These are phyloP conservation scores for Neurospora sp. DNA, from an alignment of 495 filamentous ascomycete genomes.

Conservation along the genomic window DNA sequence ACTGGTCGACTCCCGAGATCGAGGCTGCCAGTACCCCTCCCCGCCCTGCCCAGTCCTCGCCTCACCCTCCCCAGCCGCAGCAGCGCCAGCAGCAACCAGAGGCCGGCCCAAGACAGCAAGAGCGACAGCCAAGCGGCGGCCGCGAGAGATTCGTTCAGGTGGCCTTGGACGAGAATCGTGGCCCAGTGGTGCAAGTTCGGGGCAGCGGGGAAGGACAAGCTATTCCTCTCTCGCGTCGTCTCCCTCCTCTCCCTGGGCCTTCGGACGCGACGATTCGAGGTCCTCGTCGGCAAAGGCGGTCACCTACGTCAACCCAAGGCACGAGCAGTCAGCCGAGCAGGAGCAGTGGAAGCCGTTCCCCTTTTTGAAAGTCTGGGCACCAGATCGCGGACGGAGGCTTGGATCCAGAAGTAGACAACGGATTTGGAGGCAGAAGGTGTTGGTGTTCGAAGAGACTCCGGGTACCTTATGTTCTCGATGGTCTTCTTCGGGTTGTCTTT, in stretches of 20 bases:
- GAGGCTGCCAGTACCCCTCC: neutral
- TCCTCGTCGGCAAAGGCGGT: neutral
- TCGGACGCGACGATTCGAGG: neutral
- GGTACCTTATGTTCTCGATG: no score
- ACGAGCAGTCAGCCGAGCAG: neutral
- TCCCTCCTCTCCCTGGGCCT: neutral
- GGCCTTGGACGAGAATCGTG: fast-evolving
- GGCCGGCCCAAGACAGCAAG: neutral
- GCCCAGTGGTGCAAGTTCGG: fast-evolving
- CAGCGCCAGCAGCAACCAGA: neutral
- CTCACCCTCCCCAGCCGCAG: neutral
- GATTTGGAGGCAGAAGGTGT: no score
- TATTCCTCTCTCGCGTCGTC: neutral
- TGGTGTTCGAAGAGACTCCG: no score
- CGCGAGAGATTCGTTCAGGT: neutral
- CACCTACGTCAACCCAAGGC: no score
- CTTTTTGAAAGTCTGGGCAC: no score
- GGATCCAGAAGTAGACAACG: no score
- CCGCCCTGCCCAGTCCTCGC: neutral
- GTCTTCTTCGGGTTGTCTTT: no score
- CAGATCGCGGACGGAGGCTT: no score
- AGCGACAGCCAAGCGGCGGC: neutral
- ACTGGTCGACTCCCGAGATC: fast-evolving
- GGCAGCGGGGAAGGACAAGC: fast-evolving
- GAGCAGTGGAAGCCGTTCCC: neutral